A percentile compares a stretch with the other conserved stretches of the same genome.
Conservation (phyloP, 176 grass and related monocot species). For the Oryza rufipogon region DNA sequence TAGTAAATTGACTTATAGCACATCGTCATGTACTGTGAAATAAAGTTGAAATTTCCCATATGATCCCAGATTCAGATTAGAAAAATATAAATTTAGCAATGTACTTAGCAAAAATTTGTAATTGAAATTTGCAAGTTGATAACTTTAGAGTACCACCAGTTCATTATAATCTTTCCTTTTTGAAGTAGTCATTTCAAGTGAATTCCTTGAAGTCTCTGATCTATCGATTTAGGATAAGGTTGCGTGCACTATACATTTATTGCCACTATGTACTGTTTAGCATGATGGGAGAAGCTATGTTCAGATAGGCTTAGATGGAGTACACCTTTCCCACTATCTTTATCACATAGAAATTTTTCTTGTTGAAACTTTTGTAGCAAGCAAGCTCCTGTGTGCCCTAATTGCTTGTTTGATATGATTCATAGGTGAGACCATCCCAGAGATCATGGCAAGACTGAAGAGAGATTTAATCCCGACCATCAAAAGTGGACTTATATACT, state of each 20-base stretch:
- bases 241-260: slow-evolving; percentile 37
- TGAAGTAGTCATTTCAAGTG: slow-evolving; percentile 24
- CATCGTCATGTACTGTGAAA: not conserved
- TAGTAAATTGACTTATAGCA: not conserved
- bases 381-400: slow-evolving; percentile 24
- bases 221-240: slow-evolving; percentile 36
- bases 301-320: slow-evolving; percentile 29
- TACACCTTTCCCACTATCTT: slow-evolving; percentile 21
- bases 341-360: not conserved
- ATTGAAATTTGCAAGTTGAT: not conserved
- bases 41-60: not conserved
- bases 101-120: not conserved
- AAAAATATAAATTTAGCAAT: slow-evolving; percentile 1
- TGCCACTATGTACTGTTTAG: slow-evolving; percentile 27
- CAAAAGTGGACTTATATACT: slow-evolving; percentile 81
- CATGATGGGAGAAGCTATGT: slow-evolving; percentile 29
- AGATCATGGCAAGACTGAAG: slow-evolving; percentile 93
- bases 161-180: slow-evolving; percentile 19
- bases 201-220: slow-evolving; percentile 22
- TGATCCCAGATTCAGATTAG: not conserved
- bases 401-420: slow-evolving; percentile 45
- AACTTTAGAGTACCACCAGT: not conserved
- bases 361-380: slow-evolving; percentile 20
- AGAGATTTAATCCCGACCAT: slow-evolving; percentile 80
- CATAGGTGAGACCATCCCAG: slow-evolving; percentile 68